Evolutionary conservation across 306 rosid genomes (phyloP).

Genomic region (Vachellia collinsii): DNA sequence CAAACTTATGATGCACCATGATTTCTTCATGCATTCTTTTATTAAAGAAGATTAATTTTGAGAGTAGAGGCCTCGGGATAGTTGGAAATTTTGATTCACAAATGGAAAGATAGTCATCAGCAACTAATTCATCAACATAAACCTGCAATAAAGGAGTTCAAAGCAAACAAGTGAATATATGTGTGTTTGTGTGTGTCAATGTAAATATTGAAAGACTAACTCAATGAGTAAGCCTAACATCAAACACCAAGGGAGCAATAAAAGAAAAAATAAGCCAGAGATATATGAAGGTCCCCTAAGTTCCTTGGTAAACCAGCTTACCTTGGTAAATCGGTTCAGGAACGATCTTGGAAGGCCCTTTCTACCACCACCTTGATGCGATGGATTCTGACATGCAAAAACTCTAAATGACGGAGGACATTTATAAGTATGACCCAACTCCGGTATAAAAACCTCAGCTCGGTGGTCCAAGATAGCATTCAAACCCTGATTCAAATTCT

Average conservation of each 20-base stretch:
- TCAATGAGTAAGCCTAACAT: not conserved
- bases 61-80: conserved; percentile 57
- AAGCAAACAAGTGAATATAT: conserved; percentile 1
- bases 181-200: not conserved
- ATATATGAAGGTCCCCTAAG: not conserved
- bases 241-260: conserved; percentile 1
- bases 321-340: conserved; percentile 94
- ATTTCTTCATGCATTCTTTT: conserved; percentile 79
- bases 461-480: conserved; percentile 98
- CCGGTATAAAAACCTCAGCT: conserved; percentile 97
- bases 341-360: conserved; percentile 95
- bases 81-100: conserved; percentile 73
- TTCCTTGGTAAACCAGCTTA: conserved; percentile 31
- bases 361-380: conserved; percentile 92
- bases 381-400: conserved; percentile 98
- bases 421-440: conserved; percentile 75
- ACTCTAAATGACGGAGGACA: conserved; percentile 88
- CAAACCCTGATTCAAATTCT: conserved; percentile 64
- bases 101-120: conserved; percentile 78
- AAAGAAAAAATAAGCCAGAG: not conserved
- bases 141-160: conserved; percentile 63
- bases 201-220: not conserved
- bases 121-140: conserved; percentile 82
- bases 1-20: conserved; percentile 71
- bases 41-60: conserved; percentile 71